A percentile compares a stretch with the other conserved stretches of the same genome.
Evolutionary conservation across 345 rosid species (phyloP).

Genomic region (Brassica nigra): DNA sequence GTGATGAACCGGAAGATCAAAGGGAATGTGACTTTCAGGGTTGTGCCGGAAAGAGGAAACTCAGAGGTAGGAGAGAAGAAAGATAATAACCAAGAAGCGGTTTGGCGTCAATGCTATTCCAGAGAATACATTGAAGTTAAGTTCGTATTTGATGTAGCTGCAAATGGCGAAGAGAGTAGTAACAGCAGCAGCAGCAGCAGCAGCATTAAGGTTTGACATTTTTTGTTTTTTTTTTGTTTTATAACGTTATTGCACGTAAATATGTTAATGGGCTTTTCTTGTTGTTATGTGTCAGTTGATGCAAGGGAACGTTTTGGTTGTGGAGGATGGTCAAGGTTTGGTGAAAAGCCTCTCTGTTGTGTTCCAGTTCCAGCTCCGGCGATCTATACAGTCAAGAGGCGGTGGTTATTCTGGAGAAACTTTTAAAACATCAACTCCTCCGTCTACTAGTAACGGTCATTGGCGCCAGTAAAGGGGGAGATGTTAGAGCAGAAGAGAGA

Average conservation of each 20-base stretch:
- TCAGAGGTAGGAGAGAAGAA: constrained; percentile 43
- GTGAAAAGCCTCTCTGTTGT: constrained; percentile 68
- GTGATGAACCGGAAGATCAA: constrained; percentile 48
- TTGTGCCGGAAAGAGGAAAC: constrained; percentile 54
- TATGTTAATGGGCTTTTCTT: background rate
- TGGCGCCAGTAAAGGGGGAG: background rate
- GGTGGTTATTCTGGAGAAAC: constrained; percentile 41
- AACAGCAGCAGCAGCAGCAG: constrained; percentile 37
- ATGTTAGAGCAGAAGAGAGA: constrained; percentile 4
- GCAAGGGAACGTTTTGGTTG: constrained; percentile 74
- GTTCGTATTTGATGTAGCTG: constrained; percentile 56
- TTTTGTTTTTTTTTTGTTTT: background rate
- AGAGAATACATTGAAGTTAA: constrained; percentile 62
- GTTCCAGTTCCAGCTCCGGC: constrained; percentile 63
- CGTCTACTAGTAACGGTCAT: constrained; percentile 15
- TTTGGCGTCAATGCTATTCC: constrained; percentile 58
- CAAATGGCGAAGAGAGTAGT: constrained; percentile 45
- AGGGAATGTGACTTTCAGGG: constrained; percentile 53
- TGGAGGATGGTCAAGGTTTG: constrained; percentile 54
- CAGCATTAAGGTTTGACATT: constrained; percentile 52
- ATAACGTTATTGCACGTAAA: background rate
- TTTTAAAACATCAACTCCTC: constrained; percentile 17
- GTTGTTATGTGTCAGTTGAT: constrained; percentile 52
- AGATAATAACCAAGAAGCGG: constrained; percentile 58
- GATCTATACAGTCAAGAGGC: constrained; percentile 43